Evolutionary conservation across 192 early-diverging fungal genomes (phyloP).

Genomic region (Helicostylum pulchrum): DNA sequence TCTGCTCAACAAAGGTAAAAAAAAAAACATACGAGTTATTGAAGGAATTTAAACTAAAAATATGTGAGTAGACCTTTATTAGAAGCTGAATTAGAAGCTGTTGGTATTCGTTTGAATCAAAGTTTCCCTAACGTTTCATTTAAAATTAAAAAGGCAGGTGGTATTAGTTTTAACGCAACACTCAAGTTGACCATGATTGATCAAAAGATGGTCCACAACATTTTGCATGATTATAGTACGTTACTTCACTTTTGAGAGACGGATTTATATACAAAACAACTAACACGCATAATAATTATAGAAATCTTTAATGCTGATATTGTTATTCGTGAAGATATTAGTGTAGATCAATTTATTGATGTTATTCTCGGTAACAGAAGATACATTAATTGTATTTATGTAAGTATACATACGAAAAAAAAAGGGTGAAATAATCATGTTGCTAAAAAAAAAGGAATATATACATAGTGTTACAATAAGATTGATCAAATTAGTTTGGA

Average conservation of each 20-base stretch:
- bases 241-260: background rate
- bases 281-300: constrained; percentile 1
- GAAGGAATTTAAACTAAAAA: background rate
- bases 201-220: constrained; percentile 89
- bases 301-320: constrained; percentile 97
- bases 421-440: background rate
- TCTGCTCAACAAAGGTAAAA: constrained; percentile 67
- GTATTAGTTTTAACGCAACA: constrained; percentile 91
- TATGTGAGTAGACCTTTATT: constrained; percentile 53
- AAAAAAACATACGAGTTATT: background rate
- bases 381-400: constrained; percentile 93
- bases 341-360: constrained; percentile 97
- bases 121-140: constrained; percentile 90
- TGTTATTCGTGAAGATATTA: constrained; percentile 93
- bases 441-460: background rate
- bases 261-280: background rate
- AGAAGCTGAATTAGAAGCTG: constrained; percentile 91
- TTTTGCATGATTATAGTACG: constrained; percentile 92
- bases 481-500: constrained; percentile 95
- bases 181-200: constrained; percentile 81
- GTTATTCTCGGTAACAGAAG: constrained; percentile 97
- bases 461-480: constrained; percentile 84
- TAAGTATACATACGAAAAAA: constrained; percentile 34
- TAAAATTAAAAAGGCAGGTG: constrained; percentile 97
- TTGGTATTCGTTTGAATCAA: constrained; percentile 93